These are phyloP conservation scores for Hypericum androsaemum DNA, from an alignment of 345 rosid species.

Conservation along the genomic window DNA sequence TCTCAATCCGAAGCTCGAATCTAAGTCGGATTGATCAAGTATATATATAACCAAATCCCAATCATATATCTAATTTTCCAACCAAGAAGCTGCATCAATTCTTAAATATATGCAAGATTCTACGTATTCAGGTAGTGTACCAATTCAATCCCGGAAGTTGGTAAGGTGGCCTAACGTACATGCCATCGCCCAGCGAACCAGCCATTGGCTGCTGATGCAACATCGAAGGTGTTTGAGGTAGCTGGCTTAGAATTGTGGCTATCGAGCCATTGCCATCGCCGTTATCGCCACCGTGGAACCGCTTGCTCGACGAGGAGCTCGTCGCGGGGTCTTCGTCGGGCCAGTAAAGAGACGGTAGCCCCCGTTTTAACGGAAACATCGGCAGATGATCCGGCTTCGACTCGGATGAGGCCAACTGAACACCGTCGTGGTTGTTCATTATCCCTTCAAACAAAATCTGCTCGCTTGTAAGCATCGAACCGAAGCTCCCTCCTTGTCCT, in stretches of 20 bases:
- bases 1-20: too few relatives aligned
- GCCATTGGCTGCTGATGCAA: conserved; percentile 37
- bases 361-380: conserved; percentile 44
- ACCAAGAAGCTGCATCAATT: too few relatives aligned
- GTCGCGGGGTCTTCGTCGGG: conserved; percentile 19
- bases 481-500: conserved; percentile 21
- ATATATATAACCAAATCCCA: too few relatives aligned
- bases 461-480: conserved; percentile 33
- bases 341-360: conserved; percentile 60
- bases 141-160: conserved; percentile 68
- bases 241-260: conserved; percentile 36
- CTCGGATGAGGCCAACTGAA: conserved; percentile 25
- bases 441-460: conserved; percentile 37
- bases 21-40: too few relatives aligned
- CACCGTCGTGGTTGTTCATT: conserved; percentile 20
- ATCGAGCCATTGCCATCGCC: conserved; percentile 29
- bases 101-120: too few relatives aligned
- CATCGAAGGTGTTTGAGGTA: conserved; percentile 34
- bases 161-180: conserved; percentile 35
- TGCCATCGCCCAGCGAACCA: conserved; percentile 47
- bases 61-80: too few relatives aligned
- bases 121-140: conserved; percentile 26
- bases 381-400: conserved; percentile 33
- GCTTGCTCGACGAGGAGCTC: conserved; percentile 40
- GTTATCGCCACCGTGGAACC: conserved; percentile 30